Evolutionary conservation across 805 yeast species (phyloP).

Genomic region (Zygosaccharomyces bailii): DNA sequence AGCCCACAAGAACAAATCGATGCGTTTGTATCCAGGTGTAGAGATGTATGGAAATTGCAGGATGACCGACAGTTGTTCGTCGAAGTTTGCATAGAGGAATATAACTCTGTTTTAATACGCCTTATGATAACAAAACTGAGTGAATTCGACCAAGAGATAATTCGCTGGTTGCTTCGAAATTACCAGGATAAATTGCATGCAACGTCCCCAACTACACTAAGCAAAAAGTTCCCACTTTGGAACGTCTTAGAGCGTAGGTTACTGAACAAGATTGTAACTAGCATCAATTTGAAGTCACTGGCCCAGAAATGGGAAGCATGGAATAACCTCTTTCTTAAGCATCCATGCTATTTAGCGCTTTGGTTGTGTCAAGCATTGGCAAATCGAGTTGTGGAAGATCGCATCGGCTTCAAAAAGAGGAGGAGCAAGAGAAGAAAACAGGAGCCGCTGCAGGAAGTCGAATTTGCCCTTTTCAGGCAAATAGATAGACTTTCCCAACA

Average conservation of each 20-base stretch:
- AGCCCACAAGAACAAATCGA: conserved; percentile 18
- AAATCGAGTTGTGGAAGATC: conserved; percentile 8
- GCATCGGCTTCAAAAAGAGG: conserved; percentile 14
- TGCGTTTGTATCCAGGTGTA: conserved; percentile 15
- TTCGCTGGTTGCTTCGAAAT: conserved; percentile 15
- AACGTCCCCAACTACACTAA: conserved; percentile 1
- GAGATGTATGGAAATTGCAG: conserved; percentile 20
- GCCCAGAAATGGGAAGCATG: conserved; percentile 19
- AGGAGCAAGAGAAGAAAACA: conserved; percentile 20
- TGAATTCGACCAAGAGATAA: conserved; percentile 20
- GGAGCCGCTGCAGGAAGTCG: conserved; percentile 12
- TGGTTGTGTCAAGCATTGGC: conserved; percentile 13
- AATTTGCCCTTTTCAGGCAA: conserved; percentile 4
- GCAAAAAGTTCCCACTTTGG: conserved; percentile 17
- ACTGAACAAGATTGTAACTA: conserved; percentile 14
- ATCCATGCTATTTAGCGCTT: conserved; percentile 18
- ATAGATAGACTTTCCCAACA: conserved; percentile 9
- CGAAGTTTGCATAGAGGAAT: conserved; percentile 15
- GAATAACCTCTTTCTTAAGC: conserved; percentile 13
- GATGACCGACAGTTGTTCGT: conserved; percentile 14
- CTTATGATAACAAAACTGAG: conserved; percentile 18
- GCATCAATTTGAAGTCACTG: conserved; percentile 17
- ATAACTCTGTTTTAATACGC: conserved; percentile 16
- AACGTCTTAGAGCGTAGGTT: conserved; percentile 15
- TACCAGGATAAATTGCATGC: conserved; percentile 7